Percentiles rank a stretch among this genome's conserved stretches.
phyloP scores from a whole-genome alignment of 2,329 filamentous ascomycete genomes.

The Ascocoryne sarcoides region DNA sequence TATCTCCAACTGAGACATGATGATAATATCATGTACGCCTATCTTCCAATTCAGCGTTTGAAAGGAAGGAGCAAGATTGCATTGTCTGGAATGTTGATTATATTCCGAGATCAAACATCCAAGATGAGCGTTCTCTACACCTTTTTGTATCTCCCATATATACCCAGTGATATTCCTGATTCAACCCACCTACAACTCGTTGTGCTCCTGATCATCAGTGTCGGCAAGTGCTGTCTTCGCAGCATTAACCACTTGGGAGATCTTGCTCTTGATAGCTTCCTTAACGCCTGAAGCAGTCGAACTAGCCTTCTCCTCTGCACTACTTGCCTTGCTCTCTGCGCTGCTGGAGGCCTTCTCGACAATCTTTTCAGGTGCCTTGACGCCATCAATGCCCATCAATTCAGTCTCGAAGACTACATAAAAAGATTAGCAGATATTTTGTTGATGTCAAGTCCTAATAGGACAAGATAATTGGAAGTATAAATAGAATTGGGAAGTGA shows the following conservation, averaged over 20 bases:
- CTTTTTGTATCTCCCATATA: no score
- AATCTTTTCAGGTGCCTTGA: conserved; percentile 33
- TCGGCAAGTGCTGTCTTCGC: conserved; percentile 45
- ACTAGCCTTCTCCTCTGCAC: conserved; percentile 22
- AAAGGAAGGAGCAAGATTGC: no score
- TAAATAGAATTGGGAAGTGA: conserved; percentile 4
- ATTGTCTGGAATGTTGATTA: no score
- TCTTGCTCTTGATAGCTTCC: conserved; percentile 36
- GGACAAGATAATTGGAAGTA: background rate
- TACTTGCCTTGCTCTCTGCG: conserved; percentile 17
- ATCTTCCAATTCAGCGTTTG: no score
- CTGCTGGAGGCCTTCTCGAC: conserved; percentile 22
- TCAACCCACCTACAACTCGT: conserved; percentile 43
- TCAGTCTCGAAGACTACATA: conserved; percentile 79
- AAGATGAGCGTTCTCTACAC: no score
- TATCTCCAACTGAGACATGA: no score
- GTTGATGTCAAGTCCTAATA: background rate
- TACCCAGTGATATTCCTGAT: conserved; percentile 1
- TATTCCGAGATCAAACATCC: no score
- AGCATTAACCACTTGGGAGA: conserved; percentile 44
- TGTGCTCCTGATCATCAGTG: conserved; percentile 48
- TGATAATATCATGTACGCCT: no score
- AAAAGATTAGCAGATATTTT: conserved; percentile 7
- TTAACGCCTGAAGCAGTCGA: no score
- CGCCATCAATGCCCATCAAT: conserved; percentile 73